A percentile compares a stretch with the other conserved stretches of the same genome.
These are phyloP conservation scores for Cymbopogon flexuosus DNA, from an alignment of 202 grass and related monocot genomes.

Conservation along the genomic window DNA sequence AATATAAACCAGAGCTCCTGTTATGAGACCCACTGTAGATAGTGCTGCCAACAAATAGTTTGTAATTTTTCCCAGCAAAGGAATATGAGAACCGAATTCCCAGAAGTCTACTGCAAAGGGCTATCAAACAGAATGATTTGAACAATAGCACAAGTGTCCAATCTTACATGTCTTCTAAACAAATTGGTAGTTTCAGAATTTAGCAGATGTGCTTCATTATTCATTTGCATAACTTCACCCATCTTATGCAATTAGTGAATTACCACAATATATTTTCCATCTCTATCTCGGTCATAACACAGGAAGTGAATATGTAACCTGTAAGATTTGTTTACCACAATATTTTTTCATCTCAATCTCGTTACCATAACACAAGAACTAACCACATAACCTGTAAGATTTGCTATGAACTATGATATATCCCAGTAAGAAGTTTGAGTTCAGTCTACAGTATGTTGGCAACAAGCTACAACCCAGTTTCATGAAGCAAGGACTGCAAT, in stretches of 20 bases:
- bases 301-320: not conserved
- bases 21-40: not conserved
- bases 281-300: not conserved
- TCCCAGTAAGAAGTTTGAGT: not conserved
- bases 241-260: not conserved
- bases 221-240: not conserved
- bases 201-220: not conserved
- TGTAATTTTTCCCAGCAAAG: not conserved
- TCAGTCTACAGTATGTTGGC: not conserved
- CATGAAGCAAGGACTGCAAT: not conserved
- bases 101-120: not conserved
- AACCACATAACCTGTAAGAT: not conserved
- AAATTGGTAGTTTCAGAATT: not conserved
- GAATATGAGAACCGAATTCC: not conserved
- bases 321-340: not conserved
- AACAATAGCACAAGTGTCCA: not conserved
- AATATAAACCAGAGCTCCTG: not conserved
- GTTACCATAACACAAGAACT: not conserved
- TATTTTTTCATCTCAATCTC: not conserved
- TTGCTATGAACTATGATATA: not conserved
- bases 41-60: not conserved
- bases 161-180: not conserved
- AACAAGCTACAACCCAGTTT: not conserved
- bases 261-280: not conserved
- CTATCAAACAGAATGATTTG: not conserved